These are phyloP conservation scores for Rhazya stricta DNA, from an alignment of 257 asterid species.

Conservation along the genomic window DNA sequence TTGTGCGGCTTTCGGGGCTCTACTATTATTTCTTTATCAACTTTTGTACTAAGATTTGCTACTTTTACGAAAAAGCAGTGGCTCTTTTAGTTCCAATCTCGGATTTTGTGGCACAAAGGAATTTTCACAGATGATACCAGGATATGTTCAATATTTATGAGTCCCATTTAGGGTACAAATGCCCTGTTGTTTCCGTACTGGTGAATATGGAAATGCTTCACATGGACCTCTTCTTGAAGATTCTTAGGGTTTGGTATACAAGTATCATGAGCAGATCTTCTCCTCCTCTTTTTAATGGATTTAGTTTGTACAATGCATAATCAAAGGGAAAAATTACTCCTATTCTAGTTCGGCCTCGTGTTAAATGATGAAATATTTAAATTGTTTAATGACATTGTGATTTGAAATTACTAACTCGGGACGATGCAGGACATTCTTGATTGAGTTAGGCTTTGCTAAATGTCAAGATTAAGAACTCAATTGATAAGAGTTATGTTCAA, in stretches of 20 bases:
- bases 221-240: neutral
- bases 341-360: no score
- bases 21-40: neutral
- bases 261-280: neutral
- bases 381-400: no score
- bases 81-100: neutral
- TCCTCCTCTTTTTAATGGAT: no score
- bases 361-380: no score
- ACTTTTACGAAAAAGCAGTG: constrained; percentile 3
- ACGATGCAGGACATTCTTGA: no score
- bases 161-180: neutral
- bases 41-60: constrained; percentile 8
- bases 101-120: constrained; percentile 17
- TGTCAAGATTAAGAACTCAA: no score
- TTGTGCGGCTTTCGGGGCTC: constrained; percentile 3
- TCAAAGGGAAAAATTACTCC: no score
- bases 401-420: no score
- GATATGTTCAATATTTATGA: neutral
- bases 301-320: no score
- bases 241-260: constrained; percentile 10
- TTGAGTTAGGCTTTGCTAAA: no score
- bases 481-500: no score
- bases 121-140: constrained; percentile 6
- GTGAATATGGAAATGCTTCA: neutral
- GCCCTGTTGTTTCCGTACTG: no score